These are phyloP conservation scores for Falciphora oryzae DNA, from an alignment of 2,329 filamentous ascomycete genomes.

Conservation along the genomic window DNA sequence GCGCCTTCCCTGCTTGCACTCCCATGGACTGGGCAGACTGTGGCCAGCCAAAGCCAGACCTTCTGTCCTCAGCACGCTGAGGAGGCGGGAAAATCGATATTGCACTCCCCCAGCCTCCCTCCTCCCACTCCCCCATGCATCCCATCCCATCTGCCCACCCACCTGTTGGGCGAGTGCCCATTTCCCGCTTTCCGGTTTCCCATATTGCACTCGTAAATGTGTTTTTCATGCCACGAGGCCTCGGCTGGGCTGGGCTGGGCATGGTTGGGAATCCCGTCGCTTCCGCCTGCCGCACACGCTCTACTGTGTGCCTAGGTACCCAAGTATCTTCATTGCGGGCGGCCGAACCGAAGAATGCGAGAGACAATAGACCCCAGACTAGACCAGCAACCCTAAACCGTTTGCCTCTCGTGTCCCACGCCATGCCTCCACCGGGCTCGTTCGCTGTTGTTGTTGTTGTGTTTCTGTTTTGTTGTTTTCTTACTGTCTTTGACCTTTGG, in stretches of 20 bases:
- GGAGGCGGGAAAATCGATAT: neutral
- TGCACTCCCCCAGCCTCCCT: slow-evolving; percentile 1
- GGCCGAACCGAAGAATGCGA: neutral
- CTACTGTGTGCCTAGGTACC: too few species aligned
- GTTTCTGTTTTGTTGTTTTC: neutral
- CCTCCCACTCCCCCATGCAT: neutral
- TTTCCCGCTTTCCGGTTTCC: neutral
- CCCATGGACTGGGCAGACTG: too few species aligned
- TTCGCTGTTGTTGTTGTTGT: neutral
- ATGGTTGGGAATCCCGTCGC: neutral
- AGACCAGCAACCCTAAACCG: neutral
- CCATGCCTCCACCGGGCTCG: neutral
- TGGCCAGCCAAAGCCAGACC: neutral
- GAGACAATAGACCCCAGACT: neutral
- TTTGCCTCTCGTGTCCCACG: neutral
- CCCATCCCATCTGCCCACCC: neutral
- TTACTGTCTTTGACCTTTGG: too few species aligned
- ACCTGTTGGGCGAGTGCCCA: neutral
- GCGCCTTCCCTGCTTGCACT: neutral
- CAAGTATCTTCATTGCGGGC: neutral
- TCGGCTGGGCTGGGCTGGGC: neutral
- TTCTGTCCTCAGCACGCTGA: neutral
- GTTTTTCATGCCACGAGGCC: neutral
- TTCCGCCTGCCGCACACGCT: neutral
- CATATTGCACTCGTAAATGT: neutral